Conservation (phyloP, 345 rosid species). For the Camelina sativa region DNA sequence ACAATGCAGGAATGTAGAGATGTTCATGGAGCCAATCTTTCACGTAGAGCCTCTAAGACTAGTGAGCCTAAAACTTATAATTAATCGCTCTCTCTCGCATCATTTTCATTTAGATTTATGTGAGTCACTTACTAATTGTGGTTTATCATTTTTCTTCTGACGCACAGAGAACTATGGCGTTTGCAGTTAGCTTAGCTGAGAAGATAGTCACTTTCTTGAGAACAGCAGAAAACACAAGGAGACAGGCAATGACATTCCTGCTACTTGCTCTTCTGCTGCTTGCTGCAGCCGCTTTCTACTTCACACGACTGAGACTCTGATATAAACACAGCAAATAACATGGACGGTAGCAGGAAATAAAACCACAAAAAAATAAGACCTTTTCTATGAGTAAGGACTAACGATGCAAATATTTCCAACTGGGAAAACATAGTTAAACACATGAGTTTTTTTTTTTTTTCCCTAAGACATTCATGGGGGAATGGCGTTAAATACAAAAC, state of each 20-base stretch:
- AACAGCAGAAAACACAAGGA: conserved; percentile 30
- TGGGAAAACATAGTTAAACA: conserved; percentile 29
- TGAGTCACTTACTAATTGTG: background rate
- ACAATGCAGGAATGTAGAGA: conserved; percentile 70
- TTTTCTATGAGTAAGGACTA: conserved; percentile 2
- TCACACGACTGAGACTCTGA: conserved; percentile 28
- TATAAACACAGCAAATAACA: conserved; percentile 6
- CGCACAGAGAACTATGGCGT: conserved; percentile 57
- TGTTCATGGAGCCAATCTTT: conserved; percentile 80
- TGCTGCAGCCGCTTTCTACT: conserved; percentile 41
- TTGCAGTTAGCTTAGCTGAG: conserved; percentile 41
- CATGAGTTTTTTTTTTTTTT: background rate
- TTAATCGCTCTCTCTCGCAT: too few relatives aligned
- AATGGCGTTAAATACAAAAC: conserved; percentile 58
- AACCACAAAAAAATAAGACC: conserved; percentile 2
- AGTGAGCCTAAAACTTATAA: conserved; percentile 42
- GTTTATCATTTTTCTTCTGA: background rate
- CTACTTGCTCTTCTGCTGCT: conserved; percentile 40
- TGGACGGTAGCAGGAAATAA: conserved; percentile 1
- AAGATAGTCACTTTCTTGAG: conserved; percentile 41
- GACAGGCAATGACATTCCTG: conserved; percentile 14
- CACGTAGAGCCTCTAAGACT: conserved; percentile 60
- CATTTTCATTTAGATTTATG: background rate
- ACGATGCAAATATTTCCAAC: conserved; percentile 21
- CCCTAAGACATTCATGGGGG: conserved; percentile 46